Conservation (phyloP, 805 yeast genomes). For the Ogataea pignaliae region DNA sequence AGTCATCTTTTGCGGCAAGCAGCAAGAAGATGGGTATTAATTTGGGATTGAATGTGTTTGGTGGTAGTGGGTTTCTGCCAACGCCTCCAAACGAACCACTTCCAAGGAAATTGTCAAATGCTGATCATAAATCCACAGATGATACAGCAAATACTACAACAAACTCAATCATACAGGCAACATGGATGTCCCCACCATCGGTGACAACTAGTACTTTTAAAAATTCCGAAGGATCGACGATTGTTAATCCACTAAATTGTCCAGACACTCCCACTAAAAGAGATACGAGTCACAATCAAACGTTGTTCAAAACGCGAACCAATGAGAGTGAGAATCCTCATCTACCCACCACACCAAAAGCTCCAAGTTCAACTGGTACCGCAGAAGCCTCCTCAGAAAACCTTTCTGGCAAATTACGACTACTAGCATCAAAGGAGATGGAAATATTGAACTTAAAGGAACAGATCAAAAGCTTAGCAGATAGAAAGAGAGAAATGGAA, state of each 20-base stretch:
- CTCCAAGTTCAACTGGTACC: constrained; percentile 3
- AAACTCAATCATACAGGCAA: too few relatives aligned
- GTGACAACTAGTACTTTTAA: too few relatives aligned
- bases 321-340: too few relatives aligned
- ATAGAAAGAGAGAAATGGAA: constrained; percentile 38
- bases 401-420: constrained; percentile 51
- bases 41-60: constrained; percentile 27
- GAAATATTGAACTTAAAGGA: constrained; percentile 61
- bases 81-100: background rate
- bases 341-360: background rate
- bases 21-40: constrained; percentile 26
- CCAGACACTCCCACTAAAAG: background rate
- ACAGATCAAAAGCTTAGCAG: constrained; percentile 40
- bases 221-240: too few relatives aligned
- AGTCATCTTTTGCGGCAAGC: constrained; percentile 3
- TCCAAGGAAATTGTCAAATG: background rate
- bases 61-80: constrained; percentile 5
- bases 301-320: too few relatives aligned
- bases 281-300: too few relatives aligned
- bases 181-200: too few relatives aligned
- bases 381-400: constrained; percentile 20
- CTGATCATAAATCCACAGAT: too few relatives aligned
- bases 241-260: constrained; percentile 1
- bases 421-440: constrained; percentile 66
- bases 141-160: too few relatives aligned